phyloP scores from a whole-genome alignment of 495 filamentous ascomycete genomes.

The Copromyces sp. region DNA sequence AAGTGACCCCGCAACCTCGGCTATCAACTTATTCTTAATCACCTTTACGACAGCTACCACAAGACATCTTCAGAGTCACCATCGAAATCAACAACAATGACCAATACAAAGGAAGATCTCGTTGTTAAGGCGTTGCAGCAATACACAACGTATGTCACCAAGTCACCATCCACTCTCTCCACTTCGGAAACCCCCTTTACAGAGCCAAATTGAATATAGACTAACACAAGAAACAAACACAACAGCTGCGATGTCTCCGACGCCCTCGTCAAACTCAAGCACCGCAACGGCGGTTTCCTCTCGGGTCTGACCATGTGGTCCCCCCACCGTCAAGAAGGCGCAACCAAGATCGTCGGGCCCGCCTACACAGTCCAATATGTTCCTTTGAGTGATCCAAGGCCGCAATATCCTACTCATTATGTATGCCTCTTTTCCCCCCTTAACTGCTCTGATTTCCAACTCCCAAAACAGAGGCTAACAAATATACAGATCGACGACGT shows the following conservation, averaged over 20 bases:
- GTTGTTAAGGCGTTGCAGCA: constrained; percentile 29
- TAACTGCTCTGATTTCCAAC: not conserved
- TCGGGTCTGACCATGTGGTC: constrained; percentile 49
- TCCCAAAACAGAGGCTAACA: not conserved
- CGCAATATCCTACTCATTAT: constrained; percentile 38
- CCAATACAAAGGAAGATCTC: constrained; percentile 18
- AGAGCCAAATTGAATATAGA: not conserved
- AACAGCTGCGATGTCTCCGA: constrained; percentile 37
- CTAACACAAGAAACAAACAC: constrained; percentile 1
- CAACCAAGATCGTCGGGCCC: constrained; percentile 46
- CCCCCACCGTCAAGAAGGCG: constrained; percentile 38
- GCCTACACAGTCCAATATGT: constrained; percentile 49
- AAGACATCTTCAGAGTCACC: not conserved
- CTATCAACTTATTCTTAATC: not conserved
- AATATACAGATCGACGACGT: constrained; percentile 43
- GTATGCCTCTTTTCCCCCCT: constrained; percentile 18
- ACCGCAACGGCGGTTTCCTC: constrained; percentile 46
- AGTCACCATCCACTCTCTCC: not conserved
- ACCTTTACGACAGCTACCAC: not conserved
- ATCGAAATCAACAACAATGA: constrained; percentile 8
- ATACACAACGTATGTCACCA: constrained; percentile 31
- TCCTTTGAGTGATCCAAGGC: constrained; percentile 32
- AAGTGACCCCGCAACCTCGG: not conserved
- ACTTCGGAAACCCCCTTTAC: too few species aligned
- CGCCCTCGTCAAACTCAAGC: constrained; percentile 39